Base-by-base conservation (phyloP, 2,329 filamentous ascomycete species). In the Pyrenophora graminea region DNA sequence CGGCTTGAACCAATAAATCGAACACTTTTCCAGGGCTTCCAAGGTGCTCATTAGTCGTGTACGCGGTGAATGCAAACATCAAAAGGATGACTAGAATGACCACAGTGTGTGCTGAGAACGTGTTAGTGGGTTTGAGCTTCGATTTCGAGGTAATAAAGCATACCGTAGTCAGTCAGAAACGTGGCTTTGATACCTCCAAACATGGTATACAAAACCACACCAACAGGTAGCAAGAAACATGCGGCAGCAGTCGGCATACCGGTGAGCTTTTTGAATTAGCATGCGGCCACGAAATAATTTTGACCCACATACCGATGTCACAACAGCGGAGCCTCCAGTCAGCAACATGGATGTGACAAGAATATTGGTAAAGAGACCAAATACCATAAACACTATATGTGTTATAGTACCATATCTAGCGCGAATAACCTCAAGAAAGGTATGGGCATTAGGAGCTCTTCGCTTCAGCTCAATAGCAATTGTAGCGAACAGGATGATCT, bases 391-490 rank as follows among this genome's bases (percentile, higher is more conserved):
- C 2, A 91, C 88, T 6, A 86, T 76, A 66, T 96, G 91, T 0
- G 89, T 85, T 18, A 76, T 66, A 4, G 80, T 78, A 30, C 91
- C 91, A 74, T 95, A 96, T 56, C 91, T 83, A 18, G 90, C 90
- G 51, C 84, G 83, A 64, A 95, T 89, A 41, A 90, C 88, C 76
- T 96, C 91, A 8, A 95, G 83, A 71, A 91, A 92, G 0, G 83
- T 86, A 58, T 96, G 91, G 0, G 91, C 91, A 67, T 96, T 95
- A 0, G 91, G 91, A 0, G 91, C 90, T 48, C 89, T 85, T 59
- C 89, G 81, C 78, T 96, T 97, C 45, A 96, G 76, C 72, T 95
- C 90, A 62, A 96, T 96, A 25, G 91, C 91, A 23, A 96, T 81
- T 0, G 91, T 95, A 1, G 92, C 91, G 64, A 97, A 96, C 1